A percentile compares a stretch with the other conserved stretches of the same genome.
phyloP scores from a whole-genome alignment of 441 rosid genomes.

The Pelargonium fulgidum region DNA sequence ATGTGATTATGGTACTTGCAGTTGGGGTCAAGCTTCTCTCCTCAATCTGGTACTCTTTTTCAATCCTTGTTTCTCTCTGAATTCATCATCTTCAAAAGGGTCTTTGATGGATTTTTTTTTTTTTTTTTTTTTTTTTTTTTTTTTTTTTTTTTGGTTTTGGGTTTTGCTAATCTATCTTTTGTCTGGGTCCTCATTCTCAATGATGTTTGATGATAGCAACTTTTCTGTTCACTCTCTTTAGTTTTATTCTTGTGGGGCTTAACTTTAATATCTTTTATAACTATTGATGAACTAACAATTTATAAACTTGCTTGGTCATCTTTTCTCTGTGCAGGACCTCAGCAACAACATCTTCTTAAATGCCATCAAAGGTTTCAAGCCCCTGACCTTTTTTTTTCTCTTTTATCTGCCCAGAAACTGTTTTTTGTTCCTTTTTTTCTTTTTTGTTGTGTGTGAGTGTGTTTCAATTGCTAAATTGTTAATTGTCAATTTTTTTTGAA shows the following conservation, averaged over 20 bases:
- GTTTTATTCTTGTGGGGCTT: not conserved
- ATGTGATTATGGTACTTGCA: constrained; percentile 92
- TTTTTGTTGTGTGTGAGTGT: not conserved
- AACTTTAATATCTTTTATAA: not conserved
- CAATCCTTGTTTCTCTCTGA: not conserved
- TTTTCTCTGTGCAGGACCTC: constrained; percentile 50
- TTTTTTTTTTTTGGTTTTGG: not conserved
- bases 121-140: not conserved
- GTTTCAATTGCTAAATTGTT: no score
- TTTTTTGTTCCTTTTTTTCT: not conserved
- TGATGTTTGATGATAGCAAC: not conserved
- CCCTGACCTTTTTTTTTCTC: no score
- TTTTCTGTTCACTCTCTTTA: not conserved
- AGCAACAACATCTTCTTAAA: constrained; percentile 53
- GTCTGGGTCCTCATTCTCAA: no score
- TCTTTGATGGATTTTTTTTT: not conserved
- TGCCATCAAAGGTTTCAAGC: constrained; percentile 56
- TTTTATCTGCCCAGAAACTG: no score
- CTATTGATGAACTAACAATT: not conserved
- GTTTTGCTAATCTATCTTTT: no score
- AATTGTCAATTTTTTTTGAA: no score
- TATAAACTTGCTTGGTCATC: not conserved
- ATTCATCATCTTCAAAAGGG: not conserved
- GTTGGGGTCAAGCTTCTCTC: constrained; percentile 81
- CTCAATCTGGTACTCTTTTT: constrained; percentile 59